These are phyloP conservation scores for Amylostereum areolatum DNA, from an alignment of 1,284 basidiomycete genomes.

Conservation along the genomic window DNA sequence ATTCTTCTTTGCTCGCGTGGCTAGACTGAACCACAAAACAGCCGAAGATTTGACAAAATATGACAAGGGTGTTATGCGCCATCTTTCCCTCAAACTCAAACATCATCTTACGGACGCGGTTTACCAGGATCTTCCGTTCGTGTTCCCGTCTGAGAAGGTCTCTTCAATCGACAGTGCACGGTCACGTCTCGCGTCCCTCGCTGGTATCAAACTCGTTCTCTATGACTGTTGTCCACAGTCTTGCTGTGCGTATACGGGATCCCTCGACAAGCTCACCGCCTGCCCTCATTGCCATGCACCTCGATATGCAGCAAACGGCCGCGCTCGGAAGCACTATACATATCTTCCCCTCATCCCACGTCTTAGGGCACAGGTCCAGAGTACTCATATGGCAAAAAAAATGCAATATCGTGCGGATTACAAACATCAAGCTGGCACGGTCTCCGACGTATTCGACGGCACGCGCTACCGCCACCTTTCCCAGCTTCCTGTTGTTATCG, in stretches of 20 bases:
- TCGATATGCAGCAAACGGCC: not conserved
- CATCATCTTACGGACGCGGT: not conserved
- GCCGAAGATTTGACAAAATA: no score
- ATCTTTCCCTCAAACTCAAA: not conserved
- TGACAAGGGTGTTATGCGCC: not conserved
- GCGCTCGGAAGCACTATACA: conserved; percentile 7
- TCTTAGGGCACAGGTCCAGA: conserved; percentile 9
- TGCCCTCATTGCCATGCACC: not conserved
- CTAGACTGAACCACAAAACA: no score
- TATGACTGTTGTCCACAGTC: conserved; percentile 2
- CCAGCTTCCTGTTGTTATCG: conserved; percentile 10
- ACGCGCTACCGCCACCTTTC: conserved; percentile 12
- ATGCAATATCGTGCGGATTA: conserved; percentile 19
- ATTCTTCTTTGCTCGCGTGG: no score
- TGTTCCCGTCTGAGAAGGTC: not conserved
- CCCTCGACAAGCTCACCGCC: not conserved
- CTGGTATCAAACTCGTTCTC: not conserved
- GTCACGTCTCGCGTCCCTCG: not conserved
- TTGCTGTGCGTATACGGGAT: not conserved
- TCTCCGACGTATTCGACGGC: conserved; percentile 19
- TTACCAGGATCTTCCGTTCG: not conserved
- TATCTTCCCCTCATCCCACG: conserved; percentile 16
- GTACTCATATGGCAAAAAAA: conserved; percentile 7
- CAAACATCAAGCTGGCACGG: conserved; percentile 5
- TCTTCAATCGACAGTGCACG: not conserved